Percentiles rank a stretch among this genome's conserved stretches.
Conservation (phyloP, 2,329 filamentous ascomycete genomes). For the Exserohilum turcica region DNA sequence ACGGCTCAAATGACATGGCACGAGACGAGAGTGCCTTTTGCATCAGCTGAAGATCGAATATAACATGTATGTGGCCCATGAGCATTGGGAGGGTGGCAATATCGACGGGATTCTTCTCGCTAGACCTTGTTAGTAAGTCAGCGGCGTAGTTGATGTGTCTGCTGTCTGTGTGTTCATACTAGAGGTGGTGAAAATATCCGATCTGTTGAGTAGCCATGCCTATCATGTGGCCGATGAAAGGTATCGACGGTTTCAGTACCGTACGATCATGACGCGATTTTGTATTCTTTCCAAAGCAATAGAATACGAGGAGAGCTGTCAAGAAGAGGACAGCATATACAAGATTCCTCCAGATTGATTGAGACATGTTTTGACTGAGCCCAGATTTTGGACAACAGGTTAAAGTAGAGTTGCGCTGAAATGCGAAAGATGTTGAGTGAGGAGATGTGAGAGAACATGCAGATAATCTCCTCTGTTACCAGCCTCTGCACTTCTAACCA, state of each 20-base stretch:
- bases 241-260: constrained; percentile 1
- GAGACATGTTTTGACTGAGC: not conserved
- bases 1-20: not conserved
- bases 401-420: not conserved
- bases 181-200: not conserved
- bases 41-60: not conserved
- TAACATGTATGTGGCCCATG: not conserved
- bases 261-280: not conserved
- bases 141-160: not conserved
- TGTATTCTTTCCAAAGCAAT: not conserved
- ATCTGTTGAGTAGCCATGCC: not conserved
- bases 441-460: too few species aligned
- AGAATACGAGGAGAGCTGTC: not conserved
- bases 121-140: not conserved
- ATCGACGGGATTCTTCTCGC: not conserved
- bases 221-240: not conserved
- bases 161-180: not conserved
- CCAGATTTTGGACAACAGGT: not conserved
- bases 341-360: not conserved
- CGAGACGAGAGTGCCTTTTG: not conserved
- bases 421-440: too few species aligned
- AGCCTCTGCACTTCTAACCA: not conserved
- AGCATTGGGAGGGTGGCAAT: not conserved
- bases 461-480: not conserved
- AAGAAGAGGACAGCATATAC: not conserved